phyloP scores from a whole-genome alignment of 352 stramenopile genomes.

The Pythium biforme region DNA sequence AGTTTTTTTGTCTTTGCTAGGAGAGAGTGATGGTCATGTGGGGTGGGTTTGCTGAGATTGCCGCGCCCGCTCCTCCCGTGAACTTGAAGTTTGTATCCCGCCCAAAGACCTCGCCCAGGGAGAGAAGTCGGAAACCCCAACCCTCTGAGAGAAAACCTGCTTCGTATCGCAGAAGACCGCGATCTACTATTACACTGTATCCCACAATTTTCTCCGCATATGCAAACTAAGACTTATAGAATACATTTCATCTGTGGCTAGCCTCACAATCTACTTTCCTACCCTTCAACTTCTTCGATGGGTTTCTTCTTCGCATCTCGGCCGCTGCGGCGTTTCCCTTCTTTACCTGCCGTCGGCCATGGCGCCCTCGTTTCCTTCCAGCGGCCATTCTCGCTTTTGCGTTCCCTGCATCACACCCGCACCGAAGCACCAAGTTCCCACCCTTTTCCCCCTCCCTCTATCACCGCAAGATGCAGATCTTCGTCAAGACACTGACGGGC shows the following conservation, averaged over 20 bases:
- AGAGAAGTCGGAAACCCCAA: constrained; percentile 10
- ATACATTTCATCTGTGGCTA: constrained; percentile 10
- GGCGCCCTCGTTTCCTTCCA: no score
- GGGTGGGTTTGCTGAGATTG: constrained; percentile 5
- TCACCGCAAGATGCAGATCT: constrained; percentile 31
- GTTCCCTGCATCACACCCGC: constrained; percentile 5
- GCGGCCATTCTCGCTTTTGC: constrained; percentile 20
- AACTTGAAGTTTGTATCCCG: constrained; percentile 27
- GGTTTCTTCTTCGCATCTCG: constrained; percentile 12
- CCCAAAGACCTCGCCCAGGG: constrained; percentile 1
- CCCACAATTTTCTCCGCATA: constrained; percentile 5
- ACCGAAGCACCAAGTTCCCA: constrained; percentile 1
- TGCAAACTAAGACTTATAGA: not conserved
- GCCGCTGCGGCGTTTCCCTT: not conserved
- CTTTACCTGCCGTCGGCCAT: not conserved
- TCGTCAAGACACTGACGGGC: constrained; percentile 92
- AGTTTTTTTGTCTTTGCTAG: not conserved
- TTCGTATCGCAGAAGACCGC: constrained; percentile 14
- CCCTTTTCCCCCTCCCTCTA: not conserved
- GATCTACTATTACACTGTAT: not conserved
- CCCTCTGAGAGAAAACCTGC: constrained; percentile 10
- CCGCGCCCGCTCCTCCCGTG: constrained; percentile 3
- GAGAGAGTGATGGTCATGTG: constrained; percentile 21
- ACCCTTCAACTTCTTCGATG: constrained; percentile 19
- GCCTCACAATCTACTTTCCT: constrained; percentile 3